Evolutionary conservation across 2,329 filamentous ascomycete genomes (phyloP).

Genomic region (Aspergillus caelatus): DNA sequence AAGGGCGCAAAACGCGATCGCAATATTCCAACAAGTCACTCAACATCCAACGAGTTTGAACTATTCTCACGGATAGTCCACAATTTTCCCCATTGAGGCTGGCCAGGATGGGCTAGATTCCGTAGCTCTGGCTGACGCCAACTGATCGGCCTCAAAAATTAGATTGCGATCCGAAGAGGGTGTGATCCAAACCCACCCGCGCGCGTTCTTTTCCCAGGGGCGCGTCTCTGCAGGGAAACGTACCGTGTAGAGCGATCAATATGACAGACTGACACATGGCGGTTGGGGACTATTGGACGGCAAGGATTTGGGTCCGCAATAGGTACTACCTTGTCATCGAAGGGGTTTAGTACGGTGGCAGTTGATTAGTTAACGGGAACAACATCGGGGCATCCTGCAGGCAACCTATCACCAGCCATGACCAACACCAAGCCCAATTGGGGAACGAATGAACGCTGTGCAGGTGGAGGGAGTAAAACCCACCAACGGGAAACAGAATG

Average conservation of each 20-base stretch:
- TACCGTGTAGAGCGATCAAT: neutral
- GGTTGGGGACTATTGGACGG: neutral
- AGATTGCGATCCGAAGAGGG: neutral
- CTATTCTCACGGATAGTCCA: neutral
- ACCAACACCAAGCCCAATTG: neutral
- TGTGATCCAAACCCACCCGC: neutral
- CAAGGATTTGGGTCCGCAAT: neutral
- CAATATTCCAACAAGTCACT: constrained; percentile 22
- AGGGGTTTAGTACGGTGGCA: neutral
- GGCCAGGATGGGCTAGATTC: constrained; percentile 1
- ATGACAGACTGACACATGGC: constrained; percentile 2
- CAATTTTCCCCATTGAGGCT: neutral
- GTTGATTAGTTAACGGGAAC: neutral
- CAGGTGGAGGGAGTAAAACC: neutral
- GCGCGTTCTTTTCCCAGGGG: neutral
- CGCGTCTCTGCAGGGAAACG: neutral
- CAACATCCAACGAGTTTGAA: neutral
- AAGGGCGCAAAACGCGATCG: constrained; percentile 34
- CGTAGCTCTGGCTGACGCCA: neutral
- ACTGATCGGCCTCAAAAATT: neutral
- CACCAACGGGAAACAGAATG: neutral
- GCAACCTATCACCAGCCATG: neutral
- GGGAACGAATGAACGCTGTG: neutral
- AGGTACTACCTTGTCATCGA: neutral
- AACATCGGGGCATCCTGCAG: neutral